Conservation (phyloP, 2,329 filamentous ascomycete genomes). For the Trichoderma pleuroti region DNA sequence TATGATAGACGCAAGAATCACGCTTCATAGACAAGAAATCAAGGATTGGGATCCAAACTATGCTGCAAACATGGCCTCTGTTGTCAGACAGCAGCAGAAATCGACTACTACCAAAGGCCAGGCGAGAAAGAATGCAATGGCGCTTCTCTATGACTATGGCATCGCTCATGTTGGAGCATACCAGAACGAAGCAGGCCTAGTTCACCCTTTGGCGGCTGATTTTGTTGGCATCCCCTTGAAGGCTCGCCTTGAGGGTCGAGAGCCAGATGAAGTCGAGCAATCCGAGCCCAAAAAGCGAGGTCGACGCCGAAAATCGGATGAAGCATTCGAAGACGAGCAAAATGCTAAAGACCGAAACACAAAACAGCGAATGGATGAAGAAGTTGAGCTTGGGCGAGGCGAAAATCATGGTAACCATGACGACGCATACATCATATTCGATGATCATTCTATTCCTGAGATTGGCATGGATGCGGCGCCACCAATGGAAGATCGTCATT, state of each 20-base stretch:
- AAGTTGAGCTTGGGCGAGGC: conserved; percentile 29
- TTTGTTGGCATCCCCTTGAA: conserved; percentile 46
- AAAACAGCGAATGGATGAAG: conserved; percentile 33
- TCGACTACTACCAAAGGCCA: conserved; percentile 30
- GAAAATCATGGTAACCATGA: conserved; percentile 26
- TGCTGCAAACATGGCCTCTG: conserved; percentile 51
- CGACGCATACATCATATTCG: conserved; percentile 32
- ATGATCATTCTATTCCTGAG: conserved; percentile 54
- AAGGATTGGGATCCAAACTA: conserved; percentile 44
- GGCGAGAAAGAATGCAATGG: conserved; percentile 38
- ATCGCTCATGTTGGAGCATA: conserved; percentile 33
- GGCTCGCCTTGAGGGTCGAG: conserved; percentile 29
- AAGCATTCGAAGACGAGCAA: conserved; percentile 42
- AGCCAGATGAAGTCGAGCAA: conserved; percentile 23
- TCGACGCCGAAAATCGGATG: conserved; percentile 41
- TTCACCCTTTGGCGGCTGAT: conserved; percentile 43
- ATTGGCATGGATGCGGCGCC: conserved; percentile 65
- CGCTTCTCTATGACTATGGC: conserved; percentile 33
- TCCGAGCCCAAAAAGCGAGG: conserved; percentile 23
- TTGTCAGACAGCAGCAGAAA: conserved; percentile 26
- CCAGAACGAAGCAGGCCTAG: conserved; percentile 27
- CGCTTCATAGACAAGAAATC: conserved; percentile 37
- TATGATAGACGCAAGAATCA: conserved; percentile 34
- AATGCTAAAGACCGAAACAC: conserved; percentile 35
- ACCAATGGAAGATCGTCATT: conserved; percentile 64